A percentile compares a stretch with the other conserved stretches of the same genome.
These are phyloP conservation scores for Grammothele lineata DNA, from an alignment of 768 basidiomycete species.

Conservation along the genomic window DNA sequence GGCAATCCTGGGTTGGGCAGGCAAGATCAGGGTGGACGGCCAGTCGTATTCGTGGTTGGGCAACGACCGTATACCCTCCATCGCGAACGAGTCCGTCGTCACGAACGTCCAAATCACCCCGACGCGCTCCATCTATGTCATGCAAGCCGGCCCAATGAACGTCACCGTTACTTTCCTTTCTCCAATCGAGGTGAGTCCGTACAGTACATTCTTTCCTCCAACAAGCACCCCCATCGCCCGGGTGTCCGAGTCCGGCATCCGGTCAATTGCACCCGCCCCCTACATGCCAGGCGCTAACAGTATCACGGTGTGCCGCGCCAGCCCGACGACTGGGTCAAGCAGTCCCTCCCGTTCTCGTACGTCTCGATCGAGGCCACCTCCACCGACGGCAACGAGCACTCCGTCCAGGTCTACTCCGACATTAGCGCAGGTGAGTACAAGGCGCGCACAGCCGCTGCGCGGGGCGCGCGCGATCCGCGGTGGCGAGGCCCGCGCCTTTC, in stretches of 20 bases:
- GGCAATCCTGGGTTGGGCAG: slow-evolving; percentile 16
- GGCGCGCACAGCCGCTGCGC: no score
- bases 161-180: slow-evolving; percentile 35
- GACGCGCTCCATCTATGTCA: slow-evolving; percentile 20
- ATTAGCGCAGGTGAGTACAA: slow-evolving; percentile 28
- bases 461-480: background rate
- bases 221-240: no score
- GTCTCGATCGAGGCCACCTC: slow-evolving; percentile 27
- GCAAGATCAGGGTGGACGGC: slow-evolving; percentile 6
- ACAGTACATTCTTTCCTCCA: background rate
- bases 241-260: no score
- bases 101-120: background rate
- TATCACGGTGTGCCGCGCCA: slow-evolving; percentile 3
- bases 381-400: slow-evolving; percentile 29
- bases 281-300: no score
- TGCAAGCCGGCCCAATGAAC: slow-evolving; percentile 32
- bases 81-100: background rate
- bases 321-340: slow-evolving; percentile 34
- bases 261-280: no score
- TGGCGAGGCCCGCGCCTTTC: no score
- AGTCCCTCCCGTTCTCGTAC: slow-evolving; percentile 39
- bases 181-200: slow-evolving; percentile 31
- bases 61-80: background rate
- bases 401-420: slow-evolving; percentile 36
- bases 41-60: slow-evolving; percentile 9